These are phyloP conservation scores for Eucalyptus caleyi DNA, from an alignment of 345 rosid species.

Conservation along the genomic window DNA sequence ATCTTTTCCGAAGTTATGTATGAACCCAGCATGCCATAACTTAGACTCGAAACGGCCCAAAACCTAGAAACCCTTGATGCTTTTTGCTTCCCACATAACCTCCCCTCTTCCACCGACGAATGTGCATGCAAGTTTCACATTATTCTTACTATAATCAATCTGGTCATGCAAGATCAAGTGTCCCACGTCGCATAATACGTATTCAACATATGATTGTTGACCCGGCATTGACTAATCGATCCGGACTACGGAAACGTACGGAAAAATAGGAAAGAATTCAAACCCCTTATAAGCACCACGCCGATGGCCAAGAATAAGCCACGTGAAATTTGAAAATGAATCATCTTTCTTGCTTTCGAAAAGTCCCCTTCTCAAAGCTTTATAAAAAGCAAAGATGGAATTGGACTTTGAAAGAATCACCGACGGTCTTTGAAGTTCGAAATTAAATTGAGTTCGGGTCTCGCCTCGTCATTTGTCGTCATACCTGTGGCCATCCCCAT, in stretches of 20 bases:
- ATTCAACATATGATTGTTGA: background rate
- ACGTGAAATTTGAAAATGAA: background rate
- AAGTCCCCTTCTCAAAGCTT: background rate
- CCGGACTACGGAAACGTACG: background rate
- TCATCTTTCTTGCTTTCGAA: background rate
- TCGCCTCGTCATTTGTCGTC: background rate
- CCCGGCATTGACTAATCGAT: background rate
- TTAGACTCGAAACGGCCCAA: background rate
- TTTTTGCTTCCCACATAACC: background rate
- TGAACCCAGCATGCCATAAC: background rate
- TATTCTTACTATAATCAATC: background rate
- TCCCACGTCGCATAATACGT: background rate
- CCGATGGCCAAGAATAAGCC: background rate
- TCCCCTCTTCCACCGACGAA: background rate
- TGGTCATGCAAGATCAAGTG: background rate
- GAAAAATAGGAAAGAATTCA: background rate
- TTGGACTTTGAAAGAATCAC: background rate
- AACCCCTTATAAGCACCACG: background rate
- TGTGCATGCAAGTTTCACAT: background rate
- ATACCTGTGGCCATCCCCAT: background rate
- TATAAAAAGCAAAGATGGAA: background rate
- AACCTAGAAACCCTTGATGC: background rate
- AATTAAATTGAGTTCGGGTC: background rate
- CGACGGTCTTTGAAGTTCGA: background rate
- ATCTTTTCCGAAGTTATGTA: background rate